A percentile compares a stretch with the other conserved stretches of the same genome.
phyloP scores from a whole-genome alignment of 345 rosid genomes.

The Erucastrum elatum region DNA sequence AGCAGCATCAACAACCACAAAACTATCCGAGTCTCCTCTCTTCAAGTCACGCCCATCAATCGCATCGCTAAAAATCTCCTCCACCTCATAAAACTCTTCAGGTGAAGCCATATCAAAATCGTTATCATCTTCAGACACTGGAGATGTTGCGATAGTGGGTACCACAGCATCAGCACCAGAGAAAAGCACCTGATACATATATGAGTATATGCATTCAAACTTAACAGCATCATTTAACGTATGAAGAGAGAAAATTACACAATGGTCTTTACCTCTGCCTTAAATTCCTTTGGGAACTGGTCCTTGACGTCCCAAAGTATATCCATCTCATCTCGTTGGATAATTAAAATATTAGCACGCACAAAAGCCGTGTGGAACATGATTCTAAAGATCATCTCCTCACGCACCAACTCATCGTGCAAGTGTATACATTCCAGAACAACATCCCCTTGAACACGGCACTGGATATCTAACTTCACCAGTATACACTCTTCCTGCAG shows the following conservation, averaged over 20 bases:
- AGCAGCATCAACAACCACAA: slow-evolving; percentile 35
- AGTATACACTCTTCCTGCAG: slow-evolving; percentile 78
- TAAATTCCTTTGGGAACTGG: slow-evolving; percentile 73
- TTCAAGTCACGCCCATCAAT: slow-evolving; percentile 64
- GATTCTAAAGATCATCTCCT: slow-evolving; percentile 78
- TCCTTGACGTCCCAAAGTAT: slow-evolving; percentile 86
- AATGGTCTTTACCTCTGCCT: slow-evolving; percentile 75
- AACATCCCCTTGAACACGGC: slow-evolving; percentile 90
- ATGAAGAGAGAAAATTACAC: slow-evolving; percentile 30
- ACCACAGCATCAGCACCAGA: slow-evolving; percentile 68
- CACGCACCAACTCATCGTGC: slow-evolving; percentile 64
- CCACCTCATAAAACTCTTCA: slow-evolving; percentile 95
- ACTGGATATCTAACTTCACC: slow-evolving; percentile 77
- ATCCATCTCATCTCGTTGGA: slow-evolving; percentile 81
- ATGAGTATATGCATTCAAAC: slow-evolving; percentile 68
- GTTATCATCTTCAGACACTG: slow-evolving; percentile 45
- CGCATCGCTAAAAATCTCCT: slow-evolving; percentile 81
- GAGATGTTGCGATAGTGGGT: slow-evolving; percentile 52
- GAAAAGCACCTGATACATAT: slow-evolving; percentile 86
- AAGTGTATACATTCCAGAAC: slow-evolving; percentile 91
- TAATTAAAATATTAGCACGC: slow-evolving; percentile 64
- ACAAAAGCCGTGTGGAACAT: slow-evolving; percentile 96
- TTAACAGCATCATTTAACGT: slow-evolving; percentile 43
- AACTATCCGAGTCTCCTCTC: slow-evolving; percentile 48
- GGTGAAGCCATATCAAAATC: slow-evolving; percentile 73